These are phyloP conservation scores for Gyromitra esculenta DNA, from an alignment of 2,329 filamentous ascomycete species.

Conservation along the genomic window DNA sequence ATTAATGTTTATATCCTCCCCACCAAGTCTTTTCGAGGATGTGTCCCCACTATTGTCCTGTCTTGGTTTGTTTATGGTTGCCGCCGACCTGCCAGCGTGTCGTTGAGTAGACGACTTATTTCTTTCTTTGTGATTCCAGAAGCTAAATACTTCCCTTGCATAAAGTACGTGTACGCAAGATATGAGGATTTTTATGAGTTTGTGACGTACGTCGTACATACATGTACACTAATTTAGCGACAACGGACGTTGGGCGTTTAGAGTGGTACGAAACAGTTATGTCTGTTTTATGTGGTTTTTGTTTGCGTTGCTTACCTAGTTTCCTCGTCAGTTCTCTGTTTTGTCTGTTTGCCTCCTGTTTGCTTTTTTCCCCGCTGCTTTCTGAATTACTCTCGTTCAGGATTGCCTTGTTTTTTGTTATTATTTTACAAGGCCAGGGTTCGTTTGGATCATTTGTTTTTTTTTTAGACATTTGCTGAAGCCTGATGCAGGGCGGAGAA, in stretches of 20 bases:
- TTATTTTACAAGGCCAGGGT: conserved; percentile 15
- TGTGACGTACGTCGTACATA: conserved; percentile 17
- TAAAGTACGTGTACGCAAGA: not conserved
- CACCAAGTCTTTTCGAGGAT: not conserved
- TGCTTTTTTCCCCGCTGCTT: conserved; percentile 24
- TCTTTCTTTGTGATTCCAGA: conserved; percentile 21
- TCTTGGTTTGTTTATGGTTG: not conserved
- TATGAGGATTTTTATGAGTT: conserved; percentile 8
- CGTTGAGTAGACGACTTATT: conserved; percentile 3
- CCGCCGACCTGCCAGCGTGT: conserved; percentile 4
- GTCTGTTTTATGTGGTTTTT: conserved; percentile 38
- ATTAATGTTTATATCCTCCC: conserved; percentile 1
- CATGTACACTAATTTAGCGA: not conserved
- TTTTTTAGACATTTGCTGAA: conserved; percentile 9
- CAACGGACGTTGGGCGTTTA: conserved; percentile 9
- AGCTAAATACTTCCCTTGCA: conserved; percentile 14
- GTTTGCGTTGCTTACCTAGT: conserved; percentile 52
- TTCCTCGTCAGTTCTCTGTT: conserved; percentile 43
- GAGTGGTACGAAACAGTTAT: conserved; percentile 14
- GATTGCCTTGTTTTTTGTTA: conserved; percentile 2
- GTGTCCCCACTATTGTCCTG: conserved; percentile 6
- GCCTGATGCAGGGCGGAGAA: conserved; percentile 25
- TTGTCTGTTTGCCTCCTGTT: conserved; percentile 34
- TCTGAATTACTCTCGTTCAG: not conserved
- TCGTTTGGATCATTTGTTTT: conserved; percentile 28